Base-by-base conservation (phyloP, 2,329 filamentous ascomycete species). In the Diaporthe destruens region DNA sequence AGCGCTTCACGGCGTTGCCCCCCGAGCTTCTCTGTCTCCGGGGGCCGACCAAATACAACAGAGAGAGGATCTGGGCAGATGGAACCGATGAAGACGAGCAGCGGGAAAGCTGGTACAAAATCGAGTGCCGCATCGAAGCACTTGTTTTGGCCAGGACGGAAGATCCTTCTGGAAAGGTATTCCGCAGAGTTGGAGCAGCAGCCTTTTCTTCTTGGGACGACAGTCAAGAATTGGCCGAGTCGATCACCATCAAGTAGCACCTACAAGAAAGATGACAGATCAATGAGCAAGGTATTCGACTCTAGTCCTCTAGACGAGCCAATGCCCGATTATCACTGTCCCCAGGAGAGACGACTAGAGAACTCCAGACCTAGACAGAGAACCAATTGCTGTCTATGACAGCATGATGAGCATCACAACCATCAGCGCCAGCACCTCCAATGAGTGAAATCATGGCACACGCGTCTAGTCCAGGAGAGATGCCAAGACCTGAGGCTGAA, bases 131-230 rank as follows among this genome's bases (percentile, higher is more conserved):
- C 2, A 63, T 36, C 29, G 59, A 63, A 25, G 11, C 42, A 20
- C 23, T 63, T 63, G 25, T 63, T 36, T 44, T 63, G 59, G 59
- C 42, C 18, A 34, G 29, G 42, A 49, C 42, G 34, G 59, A 49
- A 42, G 42, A 63, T 3, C 59, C 42, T 16, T 63, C 42, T 7
- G 25, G 25, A 18, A 63, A 49, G 59, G 14, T 49, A 12, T 63
- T 49, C 34, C 59, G 59, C 59, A 49, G 59, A 49, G 59, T 63
- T 49, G 59, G 59, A 34, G 59, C 59, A 49, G 59, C 59, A n/a
- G 11, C 29, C 2, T 63, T 63, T 23, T 49, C 42, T 49, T 63
- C 20, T 34, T 63, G 59, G 59, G 59, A 63, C 11, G 42, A 34
- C 42, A 34, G 59, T 49, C 42, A 63, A 49, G 59, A 63, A 34